Evolutionary conservation across 805 yeast genomes (phyloP), one percentile per base, ranked within the genome.

Genomic region (Hanseniaspora valbyensis): DNA sequence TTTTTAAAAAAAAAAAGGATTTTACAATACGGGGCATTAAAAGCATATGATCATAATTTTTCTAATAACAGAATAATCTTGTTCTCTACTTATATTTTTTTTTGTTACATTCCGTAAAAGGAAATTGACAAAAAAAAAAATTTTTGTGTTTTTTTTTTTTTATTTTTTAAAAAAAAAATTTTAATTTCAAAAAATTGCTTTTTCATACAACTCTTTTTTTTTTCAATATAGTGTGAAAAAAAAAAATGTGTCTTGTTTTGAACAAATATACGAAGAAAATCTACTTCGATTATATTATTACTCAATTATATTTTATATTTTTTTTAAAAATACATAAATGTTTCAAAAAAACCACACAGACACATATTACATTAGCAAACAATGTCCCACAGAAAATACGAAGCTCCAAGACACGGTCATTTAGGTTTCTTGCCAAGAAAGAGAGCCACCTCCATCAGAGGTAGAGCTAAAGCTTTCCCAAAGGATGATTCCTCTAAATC

Each of bases 401-500:
- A 92, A 86, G 95, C 92, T 67, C 99, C 99, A 81, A 88, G 99
- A 81, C 97, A 92, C 89, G 99, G 99, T 76, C 90, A 95, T 74
- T 80, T 92, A 73, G 98, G 97, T 71, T 92, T 88, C 95, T 80
- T 83, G 68, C 98, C 99, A 83, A 88, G 96, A 82, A 92, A 92
- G 96, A 88, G 98, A 81, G 88, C 97, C 71, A 81, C 94, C 74
- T 78, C 83, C 71, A 92, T 87, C 78, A 86, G 95, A 81, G 98
- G 96, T 77, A 89, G 86, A 80, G 92, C 89, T 71, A 90, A 88
- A 87, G 78, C 99, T 58, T 92, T 90, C 95, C 98, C 99, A 72
- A 88, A 83, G 81, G 97, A 90, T 74, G 95, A 86, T 74, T 81
- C 84, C 78, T 72, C 95, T 62, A 90, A 90, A 84, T 94, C 97